phyloP scores from a whole-genome alignment of 2,329 filamentous ascomycete species.

The Sarocladium strictum region DNA sequence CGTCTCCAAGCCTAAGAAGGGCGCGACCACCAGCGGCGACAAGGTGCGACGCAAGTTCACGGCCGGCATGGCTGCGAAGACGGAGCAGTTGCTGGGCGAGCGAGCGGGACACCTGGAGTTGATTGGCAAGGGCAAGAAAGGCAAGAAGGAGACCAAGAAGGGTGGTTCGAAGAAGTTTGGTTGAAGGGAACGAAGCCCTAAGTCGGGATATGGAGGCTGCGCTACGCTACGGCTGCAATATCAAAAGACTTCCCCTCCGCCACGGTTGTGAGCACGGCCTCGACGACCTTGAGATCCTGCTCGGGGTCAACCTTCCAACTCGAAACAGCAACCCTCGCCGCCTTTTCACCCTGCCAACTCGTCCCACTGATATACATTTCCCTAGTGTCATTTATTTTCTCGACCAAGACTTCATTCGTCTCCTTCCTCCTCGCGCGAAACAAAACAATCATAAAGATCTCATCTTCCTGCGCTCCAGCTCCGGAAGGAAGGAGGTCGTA shows the following conservation, averaged over 20 bases:
- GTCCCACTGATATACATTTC: slow-evolving; percentile 82
- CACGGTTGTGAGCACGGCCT: slow-evolving; percentile 51
- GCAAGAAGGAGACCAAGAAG: slow-evolving; percentile 32
- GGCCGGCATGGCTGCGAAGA: slow-evolving; percentile 46
- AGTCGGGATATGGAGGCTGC: background rate
- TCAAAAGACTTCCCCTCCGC: slow-evolving; percentile 26
- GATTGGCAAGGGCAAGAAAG: slow-evolving; percentile 50
- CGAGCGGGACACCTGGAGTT: slow-evolving; percentile 54
- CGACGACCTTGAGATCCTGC: slow-evolving; percentile 61
- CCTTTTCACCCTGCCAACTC: slow-evolving; percentile 65
- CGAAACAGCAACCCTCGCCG: slow-evolving; percentile 77
- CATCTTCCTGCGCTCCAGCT: slow-evolving; percentile 29
- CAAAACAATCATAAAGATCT: slow-evolving; percentile 61
- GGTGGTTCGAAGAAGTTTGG: slow-evolving; percentile 52
- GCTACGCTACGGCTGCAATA: background rate
- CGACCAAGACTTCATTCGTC: slow-evolving; percentile 62
- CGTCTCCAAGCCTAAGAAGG: slow-evolving; percentile 43
- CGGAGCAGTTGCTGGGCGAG: slow-evolving; percentile 53
- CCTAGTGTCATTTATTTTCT: slow-evolving; percentile 65
- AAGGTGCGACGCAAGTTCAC: slow-evolving; percentile 50
- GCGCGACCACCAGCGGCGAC: slow-evolving; percentile 34
- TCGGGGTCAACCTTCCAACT: slow-evolving; percentile 74
- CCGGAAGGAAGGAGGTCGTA: slow-evolving; percentile 62
- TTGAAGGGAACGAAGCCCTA: slow-evolving; percentile 26
- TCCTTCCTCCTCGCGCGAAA: slow-evolving; percentile 62